Conservation (phyloP, 371 early-diverging fungal genomes). For the Fennellomyces sp. region DNA sequence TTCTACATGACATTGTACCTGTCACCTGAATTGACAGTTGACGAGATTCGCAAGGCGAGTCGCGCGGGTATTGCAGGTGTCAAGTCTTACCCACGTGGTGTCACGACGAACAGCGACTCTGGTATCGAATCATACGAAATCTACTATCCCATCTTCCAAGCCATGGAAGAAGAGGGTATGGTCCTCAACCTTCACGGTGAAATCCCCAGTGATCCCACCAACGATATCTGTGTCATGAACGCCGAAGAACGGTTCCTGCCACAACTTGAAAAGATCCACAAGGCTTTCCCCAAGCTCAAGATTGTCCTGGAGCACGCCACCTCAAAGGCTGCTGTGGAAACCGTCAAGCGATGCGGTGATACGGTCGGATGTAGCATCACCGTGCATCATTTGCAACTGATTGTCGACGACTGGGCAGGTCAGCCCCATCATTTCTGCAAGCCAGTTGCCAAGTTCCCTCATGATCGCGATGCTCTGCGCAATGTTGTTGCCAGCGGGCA, state of each 20-base stretch:
- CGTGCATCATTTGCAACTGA: slow-evolving; percentile 89
- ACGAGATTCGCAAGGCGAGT: slow-evolving; percentile 87
- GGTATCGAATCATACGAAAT: slow-evolving; percentile 90
- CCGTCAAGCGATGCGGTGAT: slow-evolving; percentile 87
- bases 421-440: slow-evolving; percentile 97
- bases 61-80: slow-evolving; percentile 91
- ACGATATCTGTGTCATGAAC: slow-evolving; percentile 92
- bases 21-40: slow-evolving; percentile 84
- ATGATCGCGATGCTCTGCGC: slow-evolving; percentile 89
- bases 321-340: slow-evolving; percentile 90
- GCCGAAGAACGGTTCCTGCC: slow-evolving; percentile 93
- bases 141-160: slow-evolving; percentile 92
- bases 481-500: slow-evolving; percentile 85
- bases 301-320: slow-evolving; percentile 98
- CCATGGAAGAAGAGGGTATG: slow-evolving; percentile 94
- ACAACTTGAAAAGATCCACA: slow-evolving; percentile 83
- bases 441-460: slow-evolving; percentile 96
- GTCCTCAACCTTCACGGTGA: slow-evolving; percentile 97
- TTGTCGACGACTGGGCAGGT: slow-evolving; percentile 97
- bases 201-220: slow-evolving; percentile 83
- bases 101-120: slow-evolving; percentile 95
- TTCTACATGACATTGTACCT: slow-evolving; percentile 96
- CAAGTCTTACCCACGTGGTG: slow-evolving; percentile 97
- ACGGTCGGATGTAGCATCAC: slow-evolving; percentile 96
- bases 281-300: slow-evolving; percentile 88